A percentile compares a stretch with the other conserved stretches of the same genome.
Conservation (phyloP, 2,329 filamentous ascomycete genomes). For the Escovopsis weberi region DNA sequence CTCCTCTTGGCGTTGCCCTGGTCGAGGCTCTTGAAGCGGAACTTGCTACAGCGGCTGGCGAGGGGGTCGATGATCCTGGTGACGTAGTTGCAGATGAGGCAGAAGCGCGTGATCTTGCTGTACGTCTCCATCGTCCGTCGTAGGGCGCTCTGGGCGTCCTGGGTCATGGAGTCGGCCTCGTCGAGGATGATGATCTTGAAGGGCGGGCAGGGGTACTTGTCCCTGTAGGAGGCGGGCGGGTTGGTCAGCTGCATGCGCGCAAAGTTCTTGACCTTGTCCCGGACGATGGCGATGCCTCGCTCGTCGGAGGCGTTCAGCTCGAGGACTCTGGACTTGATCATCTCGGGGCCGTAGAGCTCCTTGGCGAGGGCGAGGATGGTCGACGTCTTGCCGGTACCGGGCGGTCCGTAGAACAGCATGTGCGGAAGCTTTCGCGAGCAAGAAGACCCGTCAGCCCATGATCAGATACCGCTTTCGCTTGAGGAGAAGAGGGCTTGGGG, state of each 20-base stretch:
- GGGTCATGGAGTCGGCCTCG: constrained; percentile 97
- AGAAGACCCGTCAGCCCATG: too few relatives aligned
- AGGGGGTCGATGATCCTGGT: constrained; percentile 95
- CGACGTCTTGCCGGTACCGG: constrained; percentile 93
- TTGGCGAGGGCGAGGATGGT: constrained; percentile 95
- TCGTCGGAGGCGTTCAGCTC: constrained; percentile 99
- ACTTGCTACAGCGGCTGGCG: constrained; percentile 87
- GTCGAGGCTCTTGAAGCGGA: constrained; percentile 92
- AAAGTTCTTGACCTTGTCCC: constrained; percentile 97
- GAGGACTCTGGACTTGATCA: constrained; percentile 87
- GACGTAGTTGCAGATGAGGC: constrained; percentile 96
- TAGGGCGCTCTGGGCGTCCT: constrained; percentile 88
- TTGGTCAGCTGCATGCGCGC: constrained; percentile 88
- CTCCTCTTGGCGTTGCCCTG: constrained; percentile 68
- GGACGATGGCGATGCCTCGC: constrained; percentile 90
- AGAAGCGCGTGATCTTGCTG: constrained; percentile 90
- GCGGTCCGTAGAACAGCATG: constrained; percentile 98
- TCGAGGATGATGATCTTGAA: constrained; percentile 99
- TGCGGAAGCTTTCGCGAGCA: constrained; percentile 53
- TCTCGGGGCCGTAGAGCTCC: constrained; percentile 89
- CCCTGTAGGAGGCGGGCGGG: constrained; percentile 52
- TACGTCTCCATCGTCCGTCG: constrained; percentile 98
- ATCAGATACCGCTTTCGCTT: too few relatives aligned
- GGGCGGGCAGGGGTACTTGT: constrained; percentile 78
- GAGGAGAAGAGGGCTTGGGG: too few relatives aligned